Evolutionary conservation across 192 early-diverging fungal genomes (phyloP), one percentile per base, ranked within the genome.

Genomic region (Paraglomus brasilianum): DNA sequence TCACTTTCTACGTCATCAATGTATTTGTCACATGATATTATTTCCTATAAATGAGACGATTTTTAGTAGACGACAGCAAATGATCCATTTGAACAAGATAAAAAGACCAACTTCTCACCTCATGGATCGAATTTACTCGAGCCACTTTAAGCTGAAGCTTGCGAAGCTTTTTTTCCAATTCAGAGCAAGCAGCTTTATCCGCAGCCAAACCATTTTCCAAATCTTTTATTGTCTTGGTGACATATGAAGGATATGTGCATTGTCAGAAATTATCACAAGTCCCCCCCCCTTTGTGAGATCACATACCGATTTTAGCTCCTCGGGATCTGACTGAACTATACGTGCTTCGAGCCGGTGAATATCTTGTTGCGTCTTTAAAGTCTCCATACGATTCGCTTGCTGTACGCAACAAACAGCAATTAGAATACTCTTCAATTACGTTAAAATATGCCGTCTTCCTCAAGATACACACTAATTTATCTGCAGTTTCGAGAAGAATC

Each of bases 141-240:
- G 43, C 60, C 11, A 63, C 6, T 9, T 63, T 63, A 21, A 24
- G 13, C 6, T 63, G 40, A 36, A 41, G 43, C 3, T 63, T 44
- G n/a, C 60, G 60, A 44, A 63, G 21, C 1, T 41, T 44, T 21
- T 63, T 63, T n/a, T 44, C 60, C 1, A 42, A 21, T 11, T 13
- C 43, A n/a, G 38, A 5, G 21, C 43, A 21, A 17, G 40, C 42
- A 14, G 43, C 60, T 45, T 42, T 63, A 46, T 63, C 60, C 17
- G 21, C 22, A n/a, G 60, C 19, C 39, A 63, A 11, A 19, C 19
- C 30, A 17, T 63, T 17, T 46, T 63, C 47, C 60, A 63, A 46
- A 21, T 63, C 60, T 45, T 63, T 44, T 6, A 63, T 42, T 21
- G 60, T 63, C 60, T 63, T n/a, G n/a, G n/a, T n/a, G n/a, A n/a